Base-by-base conservation (phyloP, 208 protist species). In the Blastocrithidia nonstop region DNA sequence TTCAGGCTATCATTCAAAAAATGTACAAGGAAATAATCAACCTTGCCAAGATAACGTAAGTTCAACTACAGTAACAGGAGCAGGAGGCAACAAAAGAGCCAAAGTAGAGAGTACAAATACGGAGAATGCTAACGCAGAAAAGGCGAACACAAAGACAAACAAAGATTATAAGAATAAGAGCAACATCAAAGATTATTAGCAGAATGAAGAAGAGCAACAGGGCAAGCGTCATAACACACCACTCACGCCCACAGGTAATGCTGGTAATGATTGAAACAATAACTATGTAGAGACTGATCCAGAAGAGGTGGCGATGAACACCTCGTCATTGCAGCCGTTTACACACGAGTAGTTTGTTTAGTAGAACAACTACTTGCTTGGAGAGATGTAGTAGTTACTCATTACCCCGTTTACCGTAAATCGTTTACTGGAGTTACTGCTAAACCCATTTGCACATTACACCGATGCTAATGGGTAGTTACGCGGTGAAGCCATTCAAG, bases 361-460 rank as follows among this genome's bases (percentile, higher is more conserved):
- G 59, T 78, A 92, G 45, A 88, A 75, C 50, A 45, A 40, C n/a
- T 92, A 92, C 45, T 51, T 92, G 6, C 1, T 87, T 5, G 66
- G 71, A 7, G 73, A 92, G 61, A 66, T 84, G 35, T 42, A 55
- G 47, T 58, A 68, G 50, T 58, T 78, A 41, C 64, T 61, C 45
- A 66, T 63, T 66, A 52, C 57, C 23, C 76, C 79, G 8, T 92
- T 92, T 43, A 88, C 75, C 11, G 57, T 77, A 7, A 59, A 75
- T 42, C 68, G 83, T 1, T 61, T 87, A 23, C 31, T 67, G 28
- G 83, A 92, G 50, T 58, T 92, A 25, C 66, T 92, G 42, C 24
- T 56, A 24, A 55, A 79, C 41, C 78, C 77, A 8, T 64, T 55
- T 16, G 45, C 48, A 19, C 43, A 57, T 27, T 57, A 64, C 43